These are phyloP conservation scores for Phyllostachys edulis DNA, from an alignment of 176 grass and related monocot species.

Conservation along the genomic window DNA sequence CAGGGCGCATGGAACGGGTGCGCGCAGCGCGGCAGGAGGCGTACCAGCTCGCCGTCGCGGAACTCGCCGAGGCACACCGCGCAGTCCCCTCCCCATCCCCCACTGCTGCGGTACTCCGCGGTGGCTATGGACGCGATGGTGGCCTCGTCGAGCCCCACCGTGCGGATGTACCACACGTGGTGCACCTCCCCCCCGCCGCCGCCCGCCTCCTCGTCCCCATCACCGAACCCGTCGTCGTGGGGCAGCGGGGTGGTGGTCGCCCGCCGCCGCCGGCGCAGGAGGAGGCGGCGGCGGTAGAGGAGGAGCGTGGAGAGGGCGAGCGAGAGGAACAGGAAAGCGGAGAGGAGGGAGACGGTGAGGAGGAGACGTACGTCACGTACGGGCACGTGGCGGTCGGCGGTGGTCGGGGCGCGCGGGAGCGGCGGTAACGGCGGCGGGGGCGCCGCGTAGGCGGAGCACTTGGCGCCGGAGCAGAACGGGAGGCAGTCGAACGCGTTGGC, in stretches of 20 bases:
- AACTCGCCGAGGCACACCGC: constrained; percentile 86
- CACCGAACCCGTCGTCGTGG: not conserved
- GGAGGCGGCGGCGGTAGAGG: constrained; percentile 55
- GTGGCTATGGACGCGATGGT: constrained; percentile 68
- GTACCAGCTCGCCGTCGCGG: constrained; percentile 62
- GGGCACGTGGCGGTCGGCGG: constrained; percentile 24
- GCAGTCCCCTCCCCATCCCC: constrained; percentile 48
- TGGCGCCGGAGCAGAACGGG: constrained; percentile 22
- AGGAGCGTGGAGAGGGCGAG: constrained; percentile 45
- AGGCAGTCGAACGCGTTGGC: constrained; percentile 16
- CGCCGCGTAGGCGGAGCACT: constrained; percentile 27
- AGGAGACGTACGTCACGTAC: constrained; percentile 50
- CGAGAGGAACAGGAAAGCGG: constrained; percentile 55
- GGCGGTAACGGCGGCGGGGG: constrained; percentile 7
- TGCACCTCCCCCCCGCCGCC: constrained; percentile 50
- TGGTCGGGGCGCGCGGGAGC: not conserved
- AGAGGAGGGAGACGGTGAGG: constrained; percentile 43
- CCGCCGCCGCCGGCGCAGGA: constrained; percentile 26
- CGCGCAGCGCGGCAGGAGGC: constrained; percentile 70
- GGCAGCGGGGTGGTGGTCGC: not conserved
- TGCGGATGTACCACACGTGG: constrained; percentile 79
- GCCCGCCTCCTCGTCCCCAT: constrained; percentile 32
- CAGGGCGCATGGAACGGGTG: constrained; percentile 73
- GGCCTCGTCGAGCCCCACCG: constrained; percentile 74
- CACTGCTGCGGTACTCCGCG: constrained; percentile 48